Evolutionary conservation across 2,329 filamentous ascomycete species (phyloP).

Genomic region (Neobulgaria alba): DNA sequence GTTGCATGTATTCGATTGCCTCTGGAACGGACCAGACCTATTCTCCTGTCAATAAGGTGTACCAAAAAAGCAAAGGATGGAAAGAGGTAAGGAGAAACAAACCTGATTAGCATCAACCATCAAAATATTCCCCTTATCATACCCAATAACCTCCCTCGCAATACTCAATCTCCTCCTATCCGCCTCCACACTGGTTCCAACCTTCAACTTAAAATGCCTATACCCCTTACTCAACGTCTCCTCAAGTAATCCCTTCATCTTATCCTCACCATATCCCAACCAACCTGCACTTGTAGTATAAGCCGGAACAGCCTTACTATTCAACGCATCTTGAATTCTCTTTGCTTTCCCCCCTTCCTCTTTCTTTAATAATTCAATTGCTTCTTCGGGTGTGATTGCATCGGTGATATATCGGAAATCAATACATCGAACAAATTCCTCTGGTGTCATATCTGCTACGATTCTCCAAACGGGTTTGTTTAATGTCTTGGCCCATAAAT

Average conservation of each 20-base stretch:
- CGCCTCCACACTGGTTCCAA: constrained; percentile 63
- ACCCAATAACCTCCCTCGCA: constrained; percentile 72
- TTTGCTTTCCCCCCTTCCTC: constrained; percentile 59
- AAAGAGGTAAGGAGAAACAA: constrained; percentile 13
- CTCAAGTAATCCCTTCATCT: constrained; percentile 66
- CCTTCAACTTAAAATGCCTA: constrained; percentile 85
- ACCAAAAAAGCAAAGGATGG: background rate
- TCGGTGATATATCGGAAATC: constrained; percentile 95
- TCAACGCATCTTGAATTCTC: constrained; percentile 65
- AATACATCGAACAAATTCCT: constrained; percentile 80
- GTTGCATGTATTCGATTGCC: constrained; percentile 77
- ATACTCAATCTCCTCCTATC: constrained; percentile 64
- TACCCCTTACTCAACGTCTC: constrained; percentile 74
- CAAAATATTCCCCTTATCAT: constrained; percentile 62
- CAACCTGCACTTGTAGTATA: constrained; percentile 89
- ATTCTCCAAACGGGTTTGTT: constrained; percentile 86
- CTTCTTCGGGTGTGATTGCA: constrained; percentile 81
- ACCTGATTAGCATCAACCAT: constrained; percentile 93
- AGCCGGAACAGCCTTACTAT: constrained; percentile 70
- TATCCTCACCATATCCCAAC: constrained; percentile 84
- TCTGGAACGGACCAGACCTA: constrained; percentile 80
- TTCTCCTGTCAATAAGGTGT: background rate
- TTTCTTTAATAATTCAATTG: constrained; percentile 59
- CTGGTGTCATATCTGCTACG: constrained; percentile 80
- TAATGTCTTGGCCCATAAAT: constrained; percentile 85